Base-by-base conservation (phyloP, 1,139 yeast species). In the Suhomyces bokatorum region DNA sequence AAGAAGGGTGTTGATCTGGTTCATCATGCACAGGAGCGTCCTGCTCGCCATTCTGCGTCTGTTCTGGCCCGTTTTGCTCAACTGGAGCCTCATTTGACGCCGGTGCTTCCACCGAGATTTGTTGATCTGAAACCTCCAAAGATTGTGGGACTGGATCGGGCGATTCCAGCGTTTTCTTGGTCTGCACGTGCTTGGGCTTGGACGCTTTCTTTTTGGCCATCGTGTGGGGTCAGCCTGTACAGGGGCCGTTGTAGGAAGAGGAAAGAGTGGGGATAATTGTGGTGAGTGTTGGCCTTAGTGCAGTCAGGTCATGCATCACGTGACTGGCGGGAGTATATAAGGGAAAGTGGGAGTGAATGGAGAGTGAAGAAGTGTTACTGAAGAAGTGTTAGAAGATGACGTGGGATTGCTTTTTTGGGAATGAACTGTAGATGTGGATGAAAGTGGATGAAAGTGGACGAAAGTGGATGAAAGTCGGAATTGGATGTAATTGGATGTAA, bases 201-300 rank as follows among this genome's bases (percentile, higher is more conserved):
- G 32, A 32, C 27, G 26, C 32, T 36, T 40, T 45, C 44, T 45
- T 45, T 35, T 45, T 45, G 24, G 48, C 48, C 48, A 45, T 45
- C 31, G 34, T 32, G 36, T 12, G 4, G 36, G 20, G 8, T 11
- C 28, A 10, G 15, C 16, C 16, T 3, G 29, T 3, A 34, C 35
- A 20, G n/a, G 29, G 29, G n/a, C 29, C 29, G 29, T 20, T 5
- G 9, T 5, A 20, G 24, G 24, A 20, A 20, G 24, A 20, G 24
- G 29, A 26, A 26, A 11, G 29, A 12, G 6, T 14, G 22, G 26
- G 13, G 35, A 20, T 6, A 4, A 14, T n/a, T 27, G 36, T 34
- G 36, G 35, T 30, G 13, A 26, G 29, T 26, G 29, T 26, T 26
- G 29, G 29, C 29, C 2, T 26, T 26, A 26, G 29, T 11, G n/a